Conservation (phyloP, 768 basidiomycete species). For the Coprinopsis cinerea region DNA sequence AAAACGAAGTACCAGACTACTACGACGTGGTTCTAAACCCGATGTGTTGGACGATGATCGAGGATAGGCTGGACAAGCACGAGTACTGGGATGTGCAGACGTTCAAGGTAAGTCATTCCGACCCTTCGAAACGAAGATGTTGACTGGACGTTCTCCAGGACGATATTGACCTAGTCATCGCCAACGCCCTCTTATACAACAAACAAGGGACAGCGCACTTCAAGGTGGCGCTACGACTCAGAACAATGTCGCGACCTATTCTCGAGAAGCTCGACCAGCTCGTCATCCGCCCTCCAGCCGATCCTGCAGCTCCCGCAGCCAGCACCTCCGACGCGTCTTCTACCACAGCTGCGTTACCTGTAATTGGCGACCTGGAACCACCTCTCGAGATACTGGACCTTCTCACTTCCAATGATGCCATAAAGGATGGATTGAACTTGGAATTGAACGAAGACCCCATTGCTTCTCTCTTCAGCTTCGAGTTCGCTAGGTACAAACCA, state of each 20-base stretch:
- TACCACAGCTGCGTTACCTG: conserved; percentile 9
- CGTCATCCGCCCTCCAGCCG: conserved; percentile 1
- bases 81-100: conserved; percentile 73
- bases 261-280: conserved; percentile 35
- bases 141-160: conserved; percentile 34
- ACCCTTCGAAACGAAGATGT: neutral
- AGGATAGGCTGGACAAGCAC: conserved; percentile 72
- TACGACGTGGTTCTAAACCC: conserved; percentile 80
- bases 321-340: neutral
- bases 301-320: neutral
- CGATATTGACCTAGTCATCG: conserved; percentile 78
- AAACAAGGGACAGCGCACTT: conserved; percentile 64
- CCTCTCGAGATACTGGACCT: conserved; percentile 50
- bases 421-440: conserved; percentile 50
- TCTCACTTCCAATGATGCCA: conserved; percentile 44
- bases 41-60: conserved; percentile 86
- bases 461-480: conserved; percentile 61
- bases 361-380: conserved; percentile 72
- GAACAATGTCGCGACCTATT: conserved; percentile 33
- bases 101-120: conserved; percentile 52
- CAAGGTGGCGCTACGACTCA: conserved; percentile 63
- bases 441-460: conserved; percentile 55
- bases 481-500: conserved; percentile 56
- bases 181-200: conserved; percentile 88
- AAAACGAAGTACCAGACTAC: conserved; percentile 80